Evolutionary conservation across 441 rosid genomes (phyloP), one percentile per base, ranked within the genome.

Genomic region (Croton setiger): DNA sequence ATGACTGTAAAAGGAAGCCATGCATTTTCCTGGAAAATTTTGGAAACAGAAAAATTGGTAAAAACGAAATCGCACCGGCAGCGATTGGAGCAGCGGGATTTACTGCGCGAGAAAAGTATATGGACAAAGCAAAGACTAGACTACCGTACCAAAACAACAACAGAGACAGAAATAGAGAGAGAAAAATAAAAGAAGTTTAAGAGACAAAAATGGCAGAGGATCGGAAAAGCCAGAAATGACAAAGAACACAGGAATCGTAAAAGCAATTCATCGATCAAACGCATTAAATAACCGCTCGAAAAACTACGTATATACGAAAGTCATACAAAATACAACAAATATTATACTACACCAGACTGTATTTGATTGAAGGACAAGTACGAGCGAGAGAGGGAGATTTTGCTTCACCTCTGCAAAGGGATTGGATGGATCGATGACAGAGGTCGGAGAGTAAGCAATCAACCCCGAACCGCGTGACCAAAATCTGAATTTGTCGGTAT

Each of bases 191-290:
- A 36, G 64, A 61, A 7, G 70, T 31, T 60, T 36, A 48, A 63
- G 69, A 47, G 81, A 83, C 84, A 78, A 71, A 66, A 58, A 33
- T 75, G 73, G 76, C 81, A 81, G 80, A 68, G 70, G 75, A 80
- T 72, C 66, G 57, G 23, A 58, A 73, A 72, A 68, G 80, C 75
- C 76, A 74, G 74, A 85, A 74, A 79, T 75, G 78, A 79, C 80
- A 70, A 77, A 79, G 72, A 52, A 7, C 78, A 77, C 20, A 47
- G 56, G 71, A 75, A 79, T 69, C 82, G n/a, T 39, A 18, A 63
- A 77, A 20, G 53, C 69, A 21, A n/a, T 60, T 64, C 64, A 15
- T 66, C 66, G 55, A 71, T 76, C 70, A 67, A 66, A 27, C 53
- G 68, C 64, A 79, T 65, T 55, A 21, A 75, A 39, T 60, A 59